These are phyloP conservation scores for Cutaneotrichosporon spelunceum DNA, from an alignment of 1,284 basidiomycete species.

Conservation along the genomic window DNA sequence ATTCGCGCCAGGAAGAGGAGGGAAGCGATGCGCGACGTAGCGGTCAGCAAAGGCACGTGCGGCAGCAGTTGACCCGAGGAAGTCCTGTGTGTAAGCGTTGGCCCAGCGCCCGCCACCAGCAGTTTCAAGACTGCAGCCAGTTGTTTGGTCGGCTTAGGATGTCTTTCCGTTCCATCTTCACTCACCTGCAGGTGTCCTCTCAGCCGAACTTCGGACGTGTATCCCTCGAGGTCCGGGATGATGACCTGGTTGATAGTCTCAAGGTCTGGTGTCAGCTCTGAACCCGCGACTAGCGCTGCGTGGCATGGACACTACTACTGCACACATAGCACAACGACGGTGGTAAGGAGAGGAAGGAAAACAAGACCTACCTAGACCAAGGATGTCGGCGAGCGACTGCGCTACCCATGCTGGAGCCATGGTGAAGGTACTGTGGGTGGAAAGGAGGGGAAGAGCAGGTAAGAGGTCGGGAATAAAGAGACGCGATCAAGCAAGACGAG, in stretches of 20 bases:
- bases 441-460: neutral
- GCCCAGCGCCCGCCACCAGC: neutral
- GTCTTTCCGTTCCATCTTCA: neutral
- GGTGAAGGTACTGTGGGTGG: neutral
- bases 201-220: slow-evolving; percentile 36
- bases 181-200: slow-evolving; percentile 42
- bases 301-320: neutral
- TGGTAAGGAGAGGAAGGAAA: neutral
- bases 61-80: slow-evolving; percentile 40
- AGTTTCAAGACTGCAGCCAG: neutral
- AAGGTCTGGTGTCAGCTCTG: slow-evolving; percentile 34
- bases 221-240: slow-evolving; percentile 42
- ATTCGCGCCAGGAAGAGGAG: slow-evolving; percentile 22
- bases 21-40: slow-evolving; percentile 44
- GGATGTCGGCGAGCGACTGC: slow-evolving; percentile 35
- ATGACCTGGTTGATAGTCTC: slow-evolving; percentile 43
- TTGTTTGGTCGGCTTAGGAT: no score
- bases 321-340: neutral
- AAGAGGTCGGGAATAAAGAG: no score
- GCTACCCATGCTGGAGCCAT: slow-evolving; percentile 41
- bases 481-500: neutral
- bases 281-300: neutral
- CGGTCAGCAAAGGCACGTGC: slow-evolving; percentile 40
- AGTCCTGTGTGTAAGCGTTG: slow-evolving; percentile 32
- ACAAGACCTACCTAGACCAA: slow-evolving; percentile 40